Percentiles rank a stretch among this genome's conserved stretches.
These are phyloP conservation scores for Candida gorgasii DNA, from an alignment of 805 yeast species.

Conservation along the genomic window DNA sequence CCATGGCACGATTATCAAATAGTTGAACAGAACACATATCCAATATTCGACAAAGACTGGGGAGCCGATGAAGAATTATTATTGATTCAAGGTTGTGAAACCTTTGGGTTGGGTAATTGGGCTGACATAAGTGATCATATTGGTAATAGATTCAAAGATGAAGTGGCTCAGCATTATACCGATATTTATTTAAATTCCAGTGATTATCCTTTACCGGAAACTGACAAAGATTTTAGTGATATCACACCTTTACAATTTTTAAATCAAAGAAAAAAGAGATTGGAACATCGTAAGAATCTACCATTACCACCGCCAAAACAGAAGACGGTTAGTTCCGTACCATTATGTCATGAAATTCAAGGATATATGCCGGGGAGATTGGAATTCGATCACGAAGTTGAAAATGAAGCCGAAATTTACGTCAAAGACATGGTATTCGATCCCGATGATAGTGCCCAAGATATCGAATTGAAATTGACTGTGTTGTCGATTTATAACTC, in stretches of 20 bases:
- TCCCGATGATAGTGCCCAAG: slow-evolving; percentile 85
- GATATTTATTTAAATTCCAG: slow-evolving; percentile 66
- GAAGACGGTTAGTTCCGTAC: slow-evolving; percentile 89
- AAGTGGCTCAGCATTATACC: slow-evolving; percentile 82
- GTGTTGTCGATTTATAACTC: slow-evolving; percentile 88
- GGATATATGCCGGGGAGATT: slow-evolving; percentile 98
- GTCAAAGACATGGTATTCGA: slow-evolving; percentile 96
- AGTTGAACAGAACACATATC: slow-evolving; percentile 92
- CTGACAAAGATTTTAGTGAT: slow-evolving; percentile 63
- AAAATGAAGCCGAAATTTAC: slow-evolving; percentile 92
- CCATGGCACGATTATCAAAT: slow-evolving; percentile 93
- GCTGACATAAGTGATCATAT: slow-evolving; percentile 96
- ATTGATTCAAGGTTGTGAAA: slow-evolving; percentile 88
- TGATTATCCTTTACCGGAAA: slow-evolving; percentile 86
- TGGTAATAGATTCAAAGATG: slow-evolving; percentile 89
- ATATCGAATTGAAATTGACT: slow-evolving; percentile 85
- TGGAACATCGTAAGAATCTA: slow-evolving; percentile 69
- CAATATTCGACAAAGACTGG: slow-evolving; percentile 88
- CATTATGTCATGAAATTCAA: slow-evolving; percentile 94
- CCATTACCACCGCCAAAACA: slow-evolving; percentile 82
- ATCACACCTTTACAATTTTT: slow-evolving; percentile 71
- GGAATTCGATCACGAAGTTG: slow-evolving; percentile 95
- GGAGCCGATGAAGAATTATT: slow-evolving; percentile 97
- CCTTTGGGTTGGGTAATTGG: slow-evolving; percentile 94
- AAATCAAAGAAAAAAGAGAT: slow-evolving; percentile 61